These are phyloP conservation scores for Ilex aquifolium DNA, from an alignment of 257 asterid genomes.

Conservation along the genomic window DNA sequence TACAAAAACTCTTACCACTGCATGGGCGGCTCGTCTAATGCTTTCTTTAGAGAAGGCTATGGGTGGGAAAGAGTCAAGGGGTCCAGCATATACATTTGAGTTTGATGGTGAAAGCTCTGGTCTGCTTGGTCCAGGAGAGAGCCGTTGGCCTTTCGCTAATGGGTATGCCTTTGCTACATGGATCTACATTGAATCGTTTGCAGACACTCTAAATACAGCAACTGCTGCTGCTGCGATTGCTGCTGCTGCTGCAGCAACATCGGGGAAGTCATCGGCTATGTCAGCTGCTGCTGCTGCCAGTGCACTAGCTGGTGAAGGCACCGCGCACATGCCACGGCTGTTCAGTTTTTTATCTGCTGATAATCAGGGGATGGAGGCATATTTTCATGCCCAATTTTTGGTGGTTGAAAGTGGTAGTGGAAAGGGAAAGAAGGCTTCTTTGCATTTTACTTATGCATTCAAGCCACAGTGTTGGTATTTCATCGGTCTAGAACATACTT, in stretches of 20 bases:
- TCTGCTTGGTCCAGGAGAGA: slow-evolving; percentile 91
- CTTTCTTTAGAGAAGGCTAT: slow-evolving; percentile 89
- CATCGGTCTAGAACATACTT: slow-evolving; percentile 86
- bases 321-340: slow-evolving; percentile 97
- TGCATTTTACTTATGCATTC: slow-evolving; percentile 97
- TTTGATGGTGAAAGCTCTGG: slow-evolving; percentile 99
- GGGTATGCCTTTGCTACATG: slow-evolving; percentile 95
- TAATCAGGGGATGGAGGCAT: slow-evolving; percentile 98
- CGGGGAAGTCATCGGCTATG: slow-evolving; percentile 96
- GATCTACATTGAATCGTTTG: slow-evolving; percentile 96
- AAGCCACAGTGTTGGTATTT: slow-evolving; percentile 98
- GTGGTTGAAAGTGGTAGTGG: slow-evolving; percentile 97
- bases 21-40: slow-evolving; percentile 77
- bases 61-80: slow-evolving; percentile 86
- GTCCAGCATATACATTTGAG: slow-evolving; percentile 92
- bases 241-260: slow-evolving; percentile 96
- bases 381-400: slow-evolving; percentile 95
- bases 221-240: slow-evolving; percentile 99
- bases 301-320: slow-evolving; percentile 99
- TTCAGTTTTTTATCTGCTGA: slow-evolving; percentile 97
- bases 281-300: slow-evolving; percentile 99
- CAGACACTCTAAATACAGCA: slow-evolving; percentile 94
- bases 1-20: slow-evolving; percentile 53
- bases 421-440: slow-evolving; percentile 90
- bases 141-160: slow-evolving; percentile 94